Conservation (phyloP, 176 grass and related monocot genomes). For the Urochloa ruziziensis region DNA sequence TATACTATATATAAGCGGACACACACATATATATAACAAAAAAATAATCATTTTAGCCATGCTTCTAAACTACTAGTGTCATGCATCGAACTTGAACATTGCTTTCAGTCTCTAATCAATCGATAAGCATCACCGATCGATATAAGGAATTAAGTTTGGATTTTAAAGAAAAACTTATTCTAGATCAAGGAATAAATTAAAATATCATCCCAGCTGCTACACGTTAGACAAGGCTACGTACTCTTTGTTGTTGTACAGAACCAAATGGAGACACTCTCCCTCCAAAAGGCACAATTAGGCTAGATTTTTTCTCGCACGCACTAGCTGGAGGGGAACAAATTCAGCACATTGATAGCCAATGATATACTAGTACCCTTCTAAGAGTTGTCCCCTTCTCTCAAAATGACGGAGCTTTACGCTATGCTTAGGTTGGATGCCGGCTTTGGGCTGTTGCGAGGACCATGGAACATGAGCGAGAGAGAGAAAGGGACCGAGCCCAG, state of each 20-base stretch:
- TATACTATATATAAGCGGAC: too few species aligned
- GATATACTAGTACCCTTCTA: background rate
- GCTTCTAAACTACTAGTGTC: too few species aligned
- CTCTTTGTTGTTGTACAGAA: background rate
- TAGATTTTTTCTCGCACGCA: background rate
- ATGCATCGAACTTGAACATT: too few species aligned
- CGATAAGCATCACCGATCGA: background rate
- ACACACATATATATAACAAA: too few species aligned
- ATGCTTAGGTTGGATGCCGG: background rate
- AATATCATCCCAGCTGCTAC: too few species aligned
- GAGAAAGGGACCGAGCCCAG: background rate
- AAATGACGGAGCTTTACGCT: background rate
- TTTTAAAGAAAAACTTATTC: background rate
- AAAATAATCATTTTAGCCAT: too few species aligned
- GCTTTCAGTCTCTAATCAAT: too few species aligned
- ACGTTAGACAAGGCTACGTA: background rate
- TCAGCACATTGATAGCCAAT: background rate
- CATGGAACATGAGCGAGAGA: constrained; percentile 5
- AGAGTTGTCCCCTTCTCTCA: constrained; percentile 1
- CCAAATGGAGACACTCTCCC: background rate
- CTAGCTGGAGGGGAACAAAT: background rate
- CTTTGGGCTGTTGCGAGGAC: background rate
- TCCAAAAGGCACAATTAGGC: background rate
- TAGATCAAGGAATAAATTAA: too few species aligned
- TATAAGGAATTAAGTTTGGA: background rate